Base-by-base conservation (phyloP, 768 basidiomycete genomes). In the Serpula lacrymans region DNA sequence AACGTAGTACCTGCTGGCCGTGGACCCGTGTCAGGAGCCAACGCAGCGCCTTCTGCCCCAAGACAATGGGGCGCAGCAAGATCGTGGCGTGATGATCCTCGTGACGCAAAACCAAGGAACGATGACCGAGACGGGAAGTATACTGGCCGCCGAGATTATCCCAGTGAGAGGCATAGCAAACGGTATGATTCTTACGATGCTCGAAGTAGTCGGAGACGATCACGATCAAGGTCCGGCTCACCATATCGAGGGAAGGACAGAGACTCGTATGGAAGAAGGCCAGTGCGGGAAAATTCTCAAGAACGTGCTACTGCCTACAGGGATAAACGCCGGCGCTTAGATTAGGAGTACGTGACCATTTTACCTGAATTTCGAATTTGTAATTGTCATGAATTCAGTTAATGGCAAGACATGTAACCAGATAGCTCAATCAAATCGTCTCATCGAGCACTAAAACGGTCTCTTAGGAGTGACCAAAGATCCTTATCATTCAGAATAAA, bases 311-410 rank as follows among this genome's bases (percentile, higher is more conserved):
- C 53, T 45, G 59, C 58, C 28, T 55, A 67, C 44, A 59, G 65
- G 32, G 77, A 73, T 28, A 82, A 82, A 50, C 74, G 78, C 46
- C 67, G 80, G 51, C 73, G 80, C 43, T 49, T 80, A 48, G 78
- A 80, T 48, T 79, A 65, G 63, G n/a, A 33, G 8, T 14, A 33
- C n/a, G 49, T 50, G 26, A 14, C 52, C 21, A 55, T 54, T 37
- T 39, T 43, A n/a, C 34, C 31, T n/a, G n/a, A n/a, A n/a, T n/a
- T n/a, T n/a, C n/a, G n/a, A n/a, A n/a, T n/a, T n/a, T n/a, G n/a
- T n/a, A n/a, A n/a, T n/a, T n/a, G n/a, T n/a, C n/a, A n/a, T n/a
- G n/a, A n/a, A n/a, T n/a, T n/a, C n/a, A n/a, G n/a, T n/a, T n/a
- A n/a, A n/a, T n/a, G n/a, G n/a, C n/a, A n/a, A n/a, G n/a, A n/a